phyloP scores from a whole-genome alignment of 208 protist species.

The Leishmania aethiopica region DNA sequence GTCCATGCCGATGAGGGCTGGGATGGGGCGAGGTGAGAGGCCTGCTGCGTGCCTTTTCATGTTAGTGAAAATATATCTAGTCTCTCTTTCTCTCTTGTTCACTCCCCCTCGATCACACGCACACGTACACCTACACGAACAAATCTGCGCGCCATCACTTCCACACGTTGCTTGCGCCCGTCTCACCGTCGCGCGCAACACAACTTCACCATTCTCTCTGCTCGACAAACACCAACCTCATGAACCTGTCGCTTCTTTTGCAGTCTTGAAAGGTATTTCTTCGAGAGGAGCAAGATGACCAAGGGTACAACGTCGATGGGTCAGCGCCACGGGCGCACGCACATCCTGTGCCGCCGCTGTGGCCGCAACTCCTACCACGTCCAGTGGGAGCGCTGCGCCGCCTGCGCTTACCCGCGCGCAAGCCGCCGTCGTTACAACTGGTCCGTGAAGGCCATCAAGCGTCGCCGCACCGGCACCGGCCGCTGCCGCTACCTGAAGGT shows the following conservation, averaged over 20 bases:
- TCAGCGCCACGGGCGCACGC: constrained; percentile 91
- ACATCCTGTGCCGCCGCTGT: constrained; percentile 98
- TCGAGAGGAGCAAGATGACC: constrained; percentile 47
- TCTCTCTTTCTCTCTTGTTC: not conserved
- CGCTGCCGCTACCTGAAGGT: constrained; percentile 98
- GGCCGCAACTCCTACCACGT: constrained; percentile 97
- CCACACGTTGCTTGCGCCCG: not conserved
- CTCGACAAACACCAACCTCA: not conserved
- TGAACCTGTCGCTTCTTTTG: not conserved
- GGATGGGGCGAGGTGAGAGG: too few relatives aligned
- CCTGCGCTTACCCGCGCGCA: constrained; percentile 98
- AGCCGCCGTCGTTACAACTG: constrained; percentile 97
- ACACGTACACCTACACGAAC: not conserved
- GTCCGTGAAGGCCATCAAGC: constrained; percentile 97
- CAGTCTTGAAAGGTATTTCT: constrained; percentile 2
- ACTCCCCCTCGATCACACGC: not conserved
- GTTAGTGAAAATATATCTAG: not conserved
- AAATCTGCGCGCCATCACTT: not conserved
- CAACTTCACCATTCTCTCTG: not conserved
- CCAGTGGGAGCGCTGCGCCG: constrained; percentile 97
- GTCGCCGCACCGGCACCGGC: constrained; percentile 98
- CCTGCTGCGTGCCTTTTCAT: not conserved
- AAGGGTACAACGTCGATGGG: constrained; percentile 90
- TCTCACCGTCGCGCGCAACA: not conserved
- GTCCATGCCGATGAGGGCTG: not conserved